Evolutionary conservation across 1,284 basidiomycete genomes (phyloP).

Genomic region (Sanghuangporus sanghuang): DNA sequence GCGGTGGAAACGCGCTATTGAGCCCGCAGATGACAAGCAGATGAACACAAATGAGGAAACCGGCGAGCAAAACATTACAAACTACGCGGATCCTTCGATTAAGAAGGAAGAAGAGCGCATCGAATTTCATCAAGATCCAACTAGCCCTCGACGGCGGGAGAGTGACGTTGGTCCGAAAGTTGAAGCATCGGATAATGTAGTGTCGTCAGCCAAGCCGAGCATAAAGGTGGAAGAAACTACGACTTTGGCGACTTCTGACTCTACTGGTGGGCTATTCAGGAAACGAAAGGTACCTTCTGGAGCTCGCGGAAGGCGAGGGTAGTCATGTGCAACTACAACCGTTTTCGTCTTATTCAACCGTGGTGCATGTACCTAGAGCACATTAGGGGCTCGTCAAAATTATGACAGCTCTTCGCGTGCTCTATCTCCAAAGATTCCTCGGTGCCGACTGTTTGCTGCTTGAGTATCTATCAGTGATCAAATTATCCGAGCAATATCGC

Average conservation of each 20-base stretch:
- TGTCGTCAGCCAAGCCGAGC: not conserved
- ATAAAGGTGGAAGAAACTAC: constrained; percentile 17
- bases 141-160: constrained; percentile 7
- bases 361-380: not conserved
- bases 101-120: constrained; percentile 19
- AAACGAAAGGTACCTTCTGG: constrained; percentile 36
- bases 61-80: not conserved
- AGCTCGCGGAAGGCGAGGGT: constrained; percentile 12
- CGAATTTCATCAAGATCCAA: constrained; percentile 11
- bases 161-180: not conserved
- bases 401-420: not conserved
- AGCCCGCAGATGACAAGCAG: not conserved
- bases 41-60: constrained; percentile 4
- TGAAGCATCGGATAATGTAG: not conserved
- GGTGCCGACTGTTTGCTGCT: not conserved
- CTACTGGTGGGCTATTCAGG: constrained; percentile 34
- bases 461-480: not conserved
- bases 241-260: constrained; percentile 14
- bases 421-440: not conserved
- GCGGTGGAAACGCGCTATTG: constrained; percentile 29
- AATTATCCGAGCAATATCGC: not conserved
- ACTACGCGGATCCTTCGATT: constrained; percentile 4
- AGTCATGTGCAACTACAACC: not conserved
- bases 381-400: not conserved
- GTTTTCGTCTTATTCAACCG: not conserved